Evolutionary conservation across 768 basidiomycete genomes (phyloP).

Genomic region (Suillus plorans): DNA sequence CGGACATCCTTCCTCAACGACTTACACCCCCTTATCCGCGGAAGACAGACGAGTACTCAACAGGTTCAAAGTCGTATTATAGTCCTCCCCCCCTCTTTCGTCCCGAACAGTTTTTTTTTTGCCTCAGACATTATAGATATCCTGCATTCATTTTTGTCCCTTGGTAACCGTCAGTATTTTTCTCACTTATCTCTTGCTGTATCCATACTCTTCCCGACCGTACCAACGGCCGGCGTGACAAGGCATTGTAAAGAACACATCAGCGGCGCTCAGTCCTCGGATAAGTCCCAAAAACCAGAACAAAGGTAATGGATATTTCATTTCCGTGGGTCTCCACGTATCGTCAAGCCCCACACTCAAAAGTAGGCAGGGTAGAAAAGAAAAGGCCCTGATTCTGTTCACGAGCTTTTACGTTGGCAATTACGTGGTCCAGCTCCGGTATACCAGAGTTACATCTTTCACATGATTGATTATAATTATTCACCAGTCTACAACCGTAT

Average conservation of each 20-base stretch:
- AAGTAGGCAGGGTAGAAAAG: not conserved
- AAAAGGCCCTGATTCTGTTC: not conserved
- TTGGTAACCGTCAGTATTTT: not conserved
- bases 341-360: not conserved
- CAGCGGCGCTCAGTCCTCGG: too few relatives aligned
- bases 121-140: not conserved
- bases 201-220: not conserved
- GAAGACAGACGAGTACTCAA: conserved; percentile 61
- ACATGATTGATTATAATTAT: not conserved
- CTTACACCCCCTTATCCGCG: conserved; percentile 43
- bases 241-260: not conserved
- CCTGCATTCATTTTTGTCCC: not conserved
- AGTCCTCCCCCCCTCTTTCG: conserved; percentile 10
- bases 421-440: not conserved
- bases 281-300: not conserved
- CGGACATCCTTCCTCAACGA: conserved; percentile 24
- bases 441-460: not conserved
- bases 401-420: too few relatives aligned
- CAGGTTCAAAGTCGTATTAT: conserved; percentile 55
- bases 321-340: not conserved
- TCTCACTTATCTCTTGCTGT: not conserved
- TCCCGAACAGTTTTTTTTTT: not conserved
- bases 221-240: not conserved
- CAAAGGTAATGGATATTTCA: not conserved
- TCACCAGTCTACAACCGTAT: not conserved